Evolutionary conservation across 805 yeast genomes (phyloP), one percentile per base, ranked within the genome.

Genomic region (Debaryomyces castellii): DNA sequence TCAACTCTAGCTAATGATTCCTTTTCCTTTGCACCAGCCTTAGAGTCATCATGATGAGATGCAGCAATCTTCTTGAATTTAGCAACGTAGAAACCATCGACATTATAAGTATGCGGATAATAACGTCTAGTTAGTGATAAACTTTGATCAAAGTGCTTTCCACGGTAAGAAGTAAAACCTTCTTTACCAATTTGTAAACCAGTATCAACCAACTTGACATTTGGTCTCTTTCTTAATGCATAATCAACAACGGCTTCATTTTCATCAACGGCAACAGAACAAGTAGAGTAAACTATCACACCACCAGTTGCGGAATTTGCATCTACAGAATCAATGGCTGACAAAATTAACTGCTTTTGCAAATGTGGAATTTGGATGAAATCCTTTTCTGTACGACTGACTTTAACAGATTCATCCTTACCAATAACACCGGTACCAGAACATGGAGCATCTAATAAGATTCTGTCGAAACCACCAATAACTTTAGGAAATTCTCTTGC

Each of bases 381-480:
- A 69, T 94, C 99, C 68, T 90, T 90, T 63, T 90, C 97, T 17
- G 96, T 90, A 76, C 98, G 85, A 51, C 87, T 85, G 11, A 87
- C 85, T 69, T 94, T 94, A 51, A 94, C 98, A 44, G 89, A 83
- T 62, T 89, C 96, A 72, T 94, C 99, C 73, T 94, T 94, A 49
- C 96, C 94, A 62, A 94, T 94, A 56, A 94, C 99, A 71, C 99
- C 99, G 2, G 99, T 92, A 74, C 99, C 99, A 5, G 99, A 90
- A 72, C 99, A 94, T 54, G 99, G 99, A 27, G 99, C 99, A 77
- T 94, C 99, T 56, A 94, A 76, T 52, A 94, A 73, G 33, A 94
- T 83, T 69, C 99, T 82, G 66, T 94, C 98, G 58, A 94, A 94
- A 0, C 99, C 99, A 55, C 99, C 99, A 64, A 94, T 89, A 30